Evolutionary conservation across 2,329 filamentous ascomycete genomes (phyloP), one percentile per base, ranked within the genome.

Genomic region (Aulographum hederae): DNA sequence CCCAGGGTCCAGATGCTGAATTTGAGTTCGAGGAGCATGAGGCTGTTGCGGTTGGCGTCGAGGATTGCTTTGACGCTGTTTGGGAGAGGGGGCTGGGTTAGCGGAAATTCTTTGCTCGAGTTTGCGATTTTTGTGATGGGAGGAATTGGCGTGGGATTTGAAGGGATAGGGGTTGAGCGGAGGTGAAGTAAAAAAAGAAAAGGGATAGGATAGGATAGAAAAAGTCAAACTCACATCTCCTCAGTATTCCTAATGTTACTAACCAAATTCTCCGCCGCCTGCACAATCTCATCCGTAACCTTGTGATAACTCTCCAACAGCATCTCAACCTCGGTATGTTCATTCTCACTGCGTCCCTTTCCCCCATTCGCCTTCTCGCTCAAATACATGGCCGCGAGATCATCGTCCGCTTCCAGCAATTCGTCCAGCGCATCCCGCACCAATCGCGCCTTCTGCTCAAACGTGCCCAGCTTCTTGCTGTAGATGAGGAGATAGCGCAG

Each of bases 251-350:
- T 72, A 51, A 98, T 98, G 41, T 81, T 84, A 6, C 79, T 86
- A 34, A 95, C 85, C 41, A 95, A 56, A 54, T 92, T 95, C 38
- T 82, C 79, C 12, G 84, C 82, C 39, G 91, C 80, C 54, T 98
- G 86, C 6, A 94, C 86, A 44, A 95, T 94, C 60, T 98, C 89
- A 49, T 98, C 89, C 42, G 84, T 86, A 26, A 98, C 77, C 53
- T 95, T 95, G 53, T 95, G 82, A 52, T 98, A 98, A 3, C 84
- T 93, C 52, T 98, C 89, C 4, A 98, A 62, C 30, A 98, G 64
- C 73, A 98, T 84, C 57, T 98, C 89, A 4, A 98, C 79, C 54
- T 98, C 89, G 17, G 86, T 89, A 46, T 95, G 86, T 45, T 94
- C 84, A 41, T 92, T 73, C 38, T 84, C 75, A 32, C 73, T 71